Percentiles rank a stretch among this genome's conserved stretches.
phyloP scores from a whole-genome alignment of 306 rosid species.

The Citrullus colocynthis region DNA sequence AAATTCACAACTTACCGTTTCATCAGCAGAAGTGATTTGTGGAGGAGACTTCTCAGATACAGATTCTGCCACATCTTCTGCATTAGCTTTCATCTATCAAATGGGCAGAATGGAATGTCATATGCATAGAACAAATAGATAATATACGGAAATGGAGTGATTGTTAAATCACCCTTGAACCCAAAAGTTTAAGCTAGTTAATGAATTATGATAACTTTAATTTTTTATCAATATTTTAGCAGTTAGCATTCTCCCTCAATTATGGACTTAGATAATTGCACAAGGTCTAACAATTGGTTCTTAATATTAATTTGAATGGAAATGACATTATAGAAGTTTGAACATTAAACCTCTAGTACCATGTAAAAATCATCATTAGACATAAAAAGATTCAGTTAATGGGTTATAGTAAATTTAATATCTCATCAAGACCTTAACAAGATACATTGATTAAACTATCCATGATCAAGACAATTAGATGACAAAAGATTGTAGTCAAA shows the following conservation, averaged over 20 bases:
- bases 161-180: neutral
- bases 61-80: slow-evolving; percentile 20
- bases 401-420: neutral
- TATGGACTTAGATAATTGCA: neutral
- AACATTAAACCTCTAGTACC: neutral
- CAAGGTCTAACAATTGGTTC: neutral
- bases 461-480: neutral
- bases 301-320: neutral
- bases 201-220: neutral
- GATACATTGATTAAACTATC: neutral
- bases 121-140: neutral
- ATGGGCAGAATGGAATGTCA: neutral
- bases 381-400: neutral
- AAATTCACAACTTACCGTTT: slow-evolving; percentile 32
- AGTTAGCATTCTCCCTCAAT: neutral
- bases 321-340: neutral
- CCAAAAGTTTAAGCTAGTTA: neutral
- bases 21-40: slow-evolving; percentile 25
- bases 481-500: neutral
- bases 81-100: slow-evolving; percentile 39
- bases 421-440: neutral
- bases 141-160: neutral
- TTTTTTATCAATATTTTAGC: neutral
- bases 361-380: neutral
- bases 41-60: slow-evolving; percentile 24